Base-by-base conservation (phyloP, 108 stramenopile genomes). In the Asterionellopsis glacialis region DNA sequence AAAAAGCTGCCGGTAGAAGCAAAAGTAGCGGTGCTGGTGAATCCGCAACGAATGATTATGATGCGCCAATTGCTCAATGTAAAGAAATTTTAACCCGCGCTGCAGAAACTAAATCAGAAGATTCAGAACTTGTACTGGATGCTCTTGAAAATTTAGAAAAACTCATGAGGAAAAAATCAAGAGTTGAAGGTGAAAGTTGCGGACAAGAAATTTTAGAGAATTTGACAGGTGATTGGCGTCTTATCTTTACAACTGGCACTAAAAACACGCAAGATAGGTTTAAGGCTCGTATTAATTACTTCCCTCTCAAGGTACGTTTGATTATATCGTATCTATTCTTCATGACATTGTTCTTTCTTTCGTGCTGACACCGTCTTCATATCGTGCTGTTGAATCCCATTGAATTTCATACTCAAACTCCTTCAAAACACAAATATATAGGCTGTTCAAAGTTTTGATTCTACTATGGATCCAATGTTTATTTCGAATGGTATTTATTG, bases 241-340 rank as follows among this genome's bases (percentile, higher is more conserved):
- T 96, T 12, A 77, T 96, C 47, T 96, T 96, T 77, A 96, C 95
- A 14, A 96, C 95, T 0, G 95, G 95, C 0, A 94, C 93, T 13
- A 72, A 76, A 26, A 71, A 91, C 24, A 83, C 90, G 9, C 91
- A 96, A 69, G 55, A 88, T 26, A 79, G 72, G 63, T 56, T 73
- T 7, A 81, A 80, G 0, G 84, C 77, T 18, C 69, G 75, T 18
- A 82, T 96, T 54, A 94, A 93, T 53, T 96, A 96, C 63, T 93
- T 96, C 39, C 95, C 95, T 0, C 55, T 96, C 59, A 96, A 33
- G 33, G 33, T 33, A 33, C 33, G 33, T 33, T 7, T 33, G 5
- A 33, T 33, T 7, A 7, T 5, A 2, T 2, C 33, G 7, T 7
- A 33, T 33, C 5, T 33, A 33, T 33, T 7, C 33, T 33, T 5